Conservation (phyloP, 768 basidiomycete species). For the Pleurotus tuber-regium region DNA sequence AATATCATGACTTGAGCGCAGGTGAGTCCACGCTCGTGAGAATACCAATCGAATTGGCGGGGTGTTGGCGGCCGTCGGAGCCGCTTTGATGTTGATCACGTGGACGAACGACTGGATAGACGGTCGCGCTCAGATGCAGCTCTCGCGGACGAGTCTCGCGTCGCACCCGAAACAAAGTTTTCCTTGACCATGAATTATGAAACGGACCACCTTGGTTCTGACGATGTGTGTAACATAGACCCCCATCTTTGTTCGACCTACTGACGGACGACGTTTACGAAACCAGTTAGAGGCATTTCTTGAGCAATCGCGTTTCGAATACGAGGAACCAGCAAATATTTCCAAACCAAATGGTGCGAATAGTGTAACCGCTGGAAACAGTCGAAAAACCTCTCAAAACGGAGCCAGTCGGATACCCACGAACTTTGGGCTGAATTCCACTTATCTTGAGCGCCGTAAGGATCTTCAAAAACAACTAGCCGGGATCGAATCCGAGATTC, state of each 20-base stretch:
- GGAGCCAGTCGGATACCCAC: too few species aligned
- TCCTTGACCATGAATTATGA: too few species aligned
- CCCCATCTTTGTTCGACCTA: background rate
- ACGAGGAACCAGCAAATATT: background rate
- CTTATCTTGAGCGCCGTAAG: conserved; percentile 15
- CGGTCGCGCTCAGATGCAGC: too few species aligned
- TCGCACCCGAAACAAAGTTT: too few species aligned
- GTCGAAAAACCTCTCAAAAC: too few species aligned
- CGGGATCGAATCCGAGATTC: conserved; percentile 33
- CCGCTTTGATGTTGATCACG: too few species aligned
- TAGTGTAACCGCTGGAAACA: background rate
- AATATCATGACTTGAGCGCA: too few species aligned
- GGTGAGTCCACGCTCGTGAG: too few species aligned
- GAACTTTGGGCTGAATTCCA: background rate
- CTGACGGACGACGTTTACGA: background rate
- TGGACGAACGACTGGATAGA: too few species aligned
- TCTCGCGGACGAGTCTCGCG: too few species aligned
- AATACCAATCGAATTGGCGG: too few species aligned
- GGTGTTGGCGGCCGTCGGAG: too few species aligned
- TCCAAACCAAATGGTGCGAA: conserved; percentile 1
- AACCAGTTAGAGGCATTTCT: conserved; percentile 22
- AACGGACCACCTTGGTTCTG: conserved; percentile 16
- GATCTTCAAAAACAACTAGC: conserved; percentile 27
- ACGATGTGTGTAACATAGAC: conserved; percentile 14
- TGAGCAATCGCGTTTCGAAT: conserved; percentile 21